Base-by-base conservation (phyloP, 177 flowering plant genomes). In the Telopea speciosissima region DNA sequence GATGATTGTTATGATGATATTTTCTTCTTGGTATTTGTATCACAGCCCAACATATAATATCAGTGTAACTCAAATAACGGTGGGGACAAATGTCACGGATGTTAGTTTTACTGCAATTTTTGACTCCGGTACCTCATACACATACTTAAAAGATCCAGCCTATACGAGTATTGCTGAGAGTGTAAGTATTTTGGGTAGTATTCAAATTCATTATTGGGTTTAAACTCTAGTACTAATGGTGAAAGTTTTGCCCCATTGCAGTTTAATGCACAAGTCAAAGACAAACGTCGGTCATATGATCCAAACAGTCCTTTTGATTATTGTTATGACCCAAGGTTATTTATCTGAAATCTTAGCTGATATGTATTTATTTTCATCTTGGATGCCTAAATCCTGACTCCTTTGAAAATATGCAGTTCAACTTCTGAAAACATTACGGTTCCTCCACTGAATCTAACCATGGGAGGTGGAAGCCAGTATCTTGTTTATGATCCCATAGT, bases 111-210 rank as follows among this genome's bases (percentile, higher is more conserved):
- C 40, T 79, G 97, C 95, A 63, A 77, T 91, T 56, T 83, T 93
- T 73, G 97, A 93, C 81, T 79, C 99, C 33, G 98, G 99, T 23
- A 87, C 99, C 73, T 91, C 99, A 10, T 91, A 88, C 72, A 90
- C 99, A 23, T 86, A 83, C 77, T 77, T 96, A 66, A 84, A 75
- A 61, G 93, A 96, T 68, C 99, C 99, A 25, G 87, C 90, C 71
- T 96, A 96, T 72, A 76, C 89, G 11, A 72, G 13, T 59, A 70
- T 96, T 36, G 17, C 92, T 60, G 80, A 89, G 68, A 83, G 73
- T 73, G 99, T 90, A 80, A 88, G 99, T 85, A 64, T 19, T 65
- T 76, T 4, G 8, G n/a, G n/a, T n/a, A 28, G 42, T 25, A 25
- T 17, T 45, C 22, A 36, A 26, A 60, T 59, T 21, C 14, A 4